These are phyloP conservation scores for Anthoceros angustus DNA, from an alignment of 225 moss, liverwort and hornwort genomes.

Conservation along the genomic window DNA sequence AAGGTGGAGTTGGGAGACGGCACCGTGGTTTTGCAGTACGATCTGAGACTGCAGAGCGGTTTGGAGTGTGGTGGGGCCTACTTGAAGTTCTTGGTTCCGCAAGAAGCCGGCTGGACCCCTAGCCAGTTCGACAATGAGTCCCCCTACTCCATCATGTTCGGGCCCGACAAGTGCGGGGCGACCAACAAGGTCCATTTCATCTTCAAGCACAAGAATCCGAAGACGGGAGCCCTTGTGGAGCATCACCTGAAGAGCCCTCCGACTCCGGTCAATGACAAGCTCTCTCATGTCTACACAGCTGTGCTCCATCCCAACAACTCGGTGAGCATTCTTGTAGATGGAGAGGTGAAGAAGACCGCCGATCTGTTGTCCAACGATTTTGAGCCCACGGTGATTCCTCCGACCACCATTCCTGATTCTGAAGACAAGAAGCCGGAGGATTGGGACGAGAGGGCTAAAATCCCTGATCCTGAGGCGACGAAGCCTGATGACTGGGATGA, in stretches of 20 bases:
- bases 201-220: conserved; percentile 80
- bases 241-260: conserved; percentile 75
- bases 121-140: conserved; percentile 90
- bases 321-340: conserved; percentile 57
- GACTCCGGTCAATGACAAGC: conserved; percentile 30
- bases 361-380: conserved; percentile 63
- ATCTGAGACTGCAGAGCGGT: conserved; percentile 68
- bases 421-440: conserved; percentile 89
- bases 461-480: conserved; percentile 53
- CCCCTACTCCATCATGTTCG: conserved; percentile 97
- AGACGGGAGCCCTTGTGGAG: conserved; percentile 60
- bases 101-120: conserved; percentile 92
- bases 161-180: conserved; percentile 84
- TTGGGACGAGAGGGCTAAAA: conserved; percentile 84
- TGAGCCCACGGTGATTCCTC: conserved; percentile 66
- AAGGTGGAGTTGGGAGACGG: conserved; percentile 62
- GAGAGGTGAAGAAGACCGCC: conserved; percentile 68
- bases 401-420: conserved; percentile 75
- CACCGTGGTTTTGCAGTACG: conserved; percentile 75
- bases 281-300: conserved; percentile 80
- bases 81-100: conserved; percentile 41
- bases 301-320: conserved; percentile 80
- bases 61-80: conserved; percentile 95
- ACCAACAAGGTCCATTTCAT: conserved; percentile 98
- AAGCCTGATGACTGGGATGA: conserved; percentile 98